A percentile compares a stretch with the other conserved stretches of the same genome.
phyloP scores from a whole-genome alignment of 768 basidiomycete genomes.

The Hypholoma fasciculare region DNA sequence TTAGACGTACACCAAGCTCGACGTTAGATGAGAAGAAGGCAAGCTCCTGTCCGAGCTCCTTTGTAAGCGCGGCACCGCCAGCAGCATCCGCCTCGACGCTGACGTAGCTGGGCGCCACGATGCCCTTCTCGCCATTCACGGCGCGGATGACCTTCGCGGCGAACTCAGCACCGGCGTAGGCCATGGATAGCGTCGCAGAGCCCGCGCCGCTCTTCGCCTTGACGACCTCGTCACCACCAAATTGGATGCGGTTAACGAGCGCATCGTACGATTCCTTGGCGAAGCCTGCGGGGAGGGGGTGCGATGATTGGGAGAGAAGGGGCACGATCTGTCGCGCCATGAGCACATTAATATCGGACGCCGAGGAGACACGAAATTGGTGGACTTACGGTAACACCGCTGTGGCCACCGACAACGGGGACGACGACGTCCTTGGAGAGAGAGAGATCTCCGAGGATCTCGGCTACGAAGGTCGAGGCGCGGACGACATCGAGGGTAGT shows the following conservation, averaged over 20 bases:
- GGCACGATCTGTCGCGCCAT: slow-evolving; percentile 71
- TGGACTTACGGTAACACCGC: slow-evolving; percentile 76
- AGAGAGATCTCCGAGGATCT: slow-evolving; percentile 66
- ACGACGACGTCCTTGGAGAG: slow-evolving; percentile 65
- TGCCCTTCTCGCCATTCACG: slow-evolving; percentile 83
- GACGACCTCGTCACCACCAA: slow-evolving; percentile 97
- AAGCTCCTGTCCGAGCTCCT: slow-evolving; percentile 73
- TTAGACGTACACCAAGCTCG: slow-evolving; percentile 76
- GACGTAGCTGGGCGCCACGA: slow-evolving; percentile 84
- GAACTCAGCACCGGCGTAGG: slow-evolving; percentile 92
- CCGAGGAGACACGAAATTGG: not conserved
- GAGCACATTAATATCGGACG: not conserved
- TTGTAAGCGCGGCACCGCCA: slow-evolving; percentile 73
- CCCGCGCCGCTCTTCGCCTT: slow-evolving; percentile 96
- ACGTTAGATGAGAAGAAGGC: slow-evolving; percentile 90
- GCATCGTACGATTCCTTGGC: slow-evolving; percentile 48
- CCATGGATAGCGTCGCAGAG: slow-evolving; percentile 97
- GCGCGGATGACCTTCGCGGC: slow-evolving; percentile 81
- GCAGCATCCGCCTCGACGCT: slow-evolving; percentile 69
- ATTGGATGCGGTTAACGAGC: slow-evolving; percentile 86
- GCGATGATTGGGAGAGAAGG: slow-evolving; percentile 87
- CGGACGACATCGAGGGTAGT: slow-evolving; percentile 98
- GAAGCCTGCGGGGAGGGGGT: slow-evolving; percentile 65
- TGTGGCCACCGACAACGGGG: slow-evolving; percentile 95
- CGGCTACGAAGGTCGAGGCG: slow-evolving; percentile 93